Conservation (phyloP, 805 yeast genomes). For the Clavispora santaluciae region DNA sequence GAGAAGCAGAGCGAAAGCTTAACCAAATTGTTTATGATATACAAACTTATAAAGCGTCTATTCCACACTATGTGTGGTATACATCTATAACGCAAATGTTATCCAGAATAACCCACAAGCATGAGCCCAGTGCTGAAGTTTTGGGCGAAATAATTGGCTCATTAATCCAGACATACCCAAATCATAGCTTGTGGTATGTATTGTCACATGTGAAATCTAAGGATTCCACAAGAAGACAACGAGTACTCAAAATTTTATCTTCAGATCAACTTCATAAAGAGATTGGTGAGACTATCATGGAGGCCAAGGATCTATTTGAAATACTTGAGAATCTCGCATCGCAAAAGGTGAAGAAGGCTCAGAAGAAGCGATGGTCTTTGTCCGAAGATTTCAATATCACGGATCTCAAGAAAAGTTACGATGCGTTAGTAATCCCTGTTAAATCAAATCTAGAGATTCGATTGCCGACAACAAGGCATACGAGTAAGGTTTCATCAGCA, state of each 20-base stretch:
- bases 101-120: constrained; percentile 69
- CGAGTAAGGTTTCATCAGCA: constrained; percentile 39
- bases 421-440: constrained; percentile 67
- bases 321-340: constrained; percentile 42
- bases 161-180: constrained; percentile 65
- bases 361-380: constrained; percentile 32
- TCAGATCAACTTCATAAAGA: constrained; percentile 11
- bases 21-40: constrained; percentile 47
- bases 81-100: constrained; percentile 80
- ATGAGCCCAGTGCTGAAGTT: constrained; percentile 49
- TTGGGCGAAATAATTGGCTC: constrained; percentile 54
- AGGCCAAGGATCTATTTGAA: constrained; percentile 35
- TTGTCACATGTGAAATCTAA: constrained; percentile 64
- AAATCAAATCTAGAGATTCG: constrained; percentile 63
- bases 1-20: constrained; percentile 33
- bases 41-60: constrained; percentile 37
- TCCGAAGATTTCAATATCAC: constrained; percentile 37
- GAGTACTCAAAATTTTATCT: constrained; percentile 23
- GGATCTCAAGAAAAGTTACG: constrained; percentile 25
- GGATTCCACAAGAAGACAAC: constrained; percentile 24
- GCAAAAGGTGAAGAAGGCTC: constrained; percentile 31
- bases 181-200: constrained; percentile 81
- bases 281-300: constrained; percentile 15
- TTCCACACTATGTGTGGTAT: constrained; percentile 62
- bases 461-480: constrained; percentile 48